Conservation (phyloP, 495 filamentous ascomycete species). For the Lineolata rhizophorae region DNA sequence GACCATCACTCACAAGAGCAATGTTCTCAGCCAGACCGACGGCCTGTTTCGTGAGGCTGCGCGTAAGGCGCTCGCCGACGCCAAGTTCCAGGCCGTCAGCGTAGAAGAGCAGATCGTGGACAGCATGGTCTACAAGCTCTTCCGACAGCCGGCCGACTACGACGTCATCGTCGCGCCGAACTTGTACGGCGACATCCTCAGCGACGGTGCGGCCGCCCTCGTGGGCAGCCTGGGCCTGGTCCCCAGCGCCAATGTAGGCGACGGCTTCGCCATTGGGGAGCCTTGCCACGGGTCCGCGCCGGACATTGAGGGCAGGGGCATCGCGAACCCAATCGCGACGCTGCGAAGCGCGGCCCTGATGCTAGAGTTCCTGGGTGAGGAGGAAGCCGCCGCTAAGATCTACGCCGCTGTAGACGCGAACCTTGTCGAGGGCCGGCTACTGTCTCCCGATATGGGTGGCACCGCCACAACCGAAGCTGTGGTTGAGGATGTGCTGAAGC, state of each 20-base stretch:
- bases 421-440: conserved; percentile 56
- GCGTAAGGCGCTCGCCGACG: conserved; percentile 39
- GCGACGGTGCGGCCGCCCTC: conserved; percentile 84
- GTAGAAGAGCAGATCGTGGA: conserved; percentile 98
- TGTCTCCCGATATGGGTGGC: conserved; percentile 85
- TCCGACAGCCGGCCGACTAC: conserved; percentile 82
- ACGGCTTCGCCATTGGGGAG: conserved; percentile 89
- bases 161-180: conserved; percentile 97
- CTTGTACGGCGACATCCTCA: conserved; percentile 92
- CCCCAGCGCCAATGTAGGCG: conserved; percentile 89
- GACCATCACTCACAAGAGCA: conserved; percentile 96
- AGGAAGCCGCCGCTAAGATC: conserved; percentile 66
- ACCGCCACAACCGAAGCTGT: conserved; percentile 75
- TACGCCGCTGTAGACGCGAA: conserved; percentile 84
- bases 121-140: conserved; percentile 98
- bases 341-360: conserved; percentile 78
- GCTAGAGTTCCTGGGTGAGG: conserved; percentile 84
- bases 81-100: conserved; percentile 27
- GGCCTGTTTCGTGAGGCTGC: conserved; percentile 79
- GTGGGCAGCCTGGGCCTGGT: conserved; percentile 89
- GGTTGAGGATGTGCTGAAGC: conserved; percentile 67
- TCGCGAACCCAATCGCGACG: conserved; percentile 93
- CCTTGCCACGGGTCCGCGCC: conserved; percentile 93
- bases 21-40: conserved; percentile 91
- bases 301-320: conserved; percentile 78